phyloP scores from a whole-genome alignment of 2,329 filamentous ascomycete species.

The Exophiala viscosa region DNA sequence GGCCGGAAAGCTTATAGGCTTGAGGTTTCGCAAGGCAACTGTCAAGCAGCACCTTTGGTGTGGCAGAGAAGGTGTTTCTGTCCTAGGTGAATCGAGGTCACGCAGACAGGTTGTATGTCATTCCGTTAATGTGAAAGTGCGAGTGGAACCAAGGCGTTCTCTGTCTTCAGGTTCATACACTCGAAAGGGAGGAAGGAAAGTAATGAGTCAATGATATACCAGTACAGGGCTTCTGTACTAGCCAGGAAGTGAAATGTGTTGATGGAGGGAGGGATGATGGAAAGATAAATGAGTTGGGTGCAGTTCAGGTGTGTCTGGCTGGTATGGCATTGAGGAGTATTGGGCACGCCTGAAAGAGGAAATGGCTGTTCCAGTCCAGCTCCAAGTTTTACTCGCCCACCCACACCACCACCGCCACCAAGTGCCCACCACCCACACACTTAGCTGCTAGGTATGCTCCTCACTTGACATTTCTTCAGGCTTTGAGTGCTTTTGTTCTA shows the following conservation, averaged over 20 bases:
- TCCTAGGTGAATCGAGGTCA: neutral
- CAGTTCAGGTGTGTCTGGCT: neutral
- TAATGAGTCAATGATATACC: neutral
- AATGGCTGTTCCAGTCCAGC: too few relatives aligned
- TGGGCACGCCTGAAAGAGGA: neutral
- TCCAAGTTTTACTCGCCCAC: too few relatives aligned
- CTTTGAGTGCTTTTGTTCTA: neutral
- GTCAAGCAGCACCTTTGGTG: neutral
- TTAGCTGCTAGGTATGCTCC: neutral
- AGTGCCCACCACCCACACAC: neutral
- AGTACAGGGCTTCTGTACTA: neutral
- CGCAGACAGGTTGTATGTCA: conserved; percentile 1
- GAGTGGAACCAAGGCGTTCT: neutral
- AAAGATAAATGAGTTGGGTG: neutral
- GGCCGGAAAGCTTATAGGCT: conserved; percentile 13
- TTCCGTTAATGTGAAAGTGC: neutral
- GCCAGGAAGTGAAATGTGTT: neutral
- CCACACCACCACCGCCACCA: too few relatives aligned
- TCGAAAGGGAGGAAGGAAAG: neutral
- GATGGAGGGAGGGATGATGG: neutral
- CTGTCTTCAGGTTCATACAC: neutral
- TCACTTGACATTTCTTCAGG: neutral
- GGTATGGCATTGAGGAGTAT: neutral
- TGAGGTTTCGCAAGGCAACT: neutral
- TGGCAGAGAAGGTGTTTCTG: neutral